These are phyloP conservation scores for Coemansia furcata DNA, from an alignment of 192 early-diverging fungal species.

Conservation along the genomic window DNA sequence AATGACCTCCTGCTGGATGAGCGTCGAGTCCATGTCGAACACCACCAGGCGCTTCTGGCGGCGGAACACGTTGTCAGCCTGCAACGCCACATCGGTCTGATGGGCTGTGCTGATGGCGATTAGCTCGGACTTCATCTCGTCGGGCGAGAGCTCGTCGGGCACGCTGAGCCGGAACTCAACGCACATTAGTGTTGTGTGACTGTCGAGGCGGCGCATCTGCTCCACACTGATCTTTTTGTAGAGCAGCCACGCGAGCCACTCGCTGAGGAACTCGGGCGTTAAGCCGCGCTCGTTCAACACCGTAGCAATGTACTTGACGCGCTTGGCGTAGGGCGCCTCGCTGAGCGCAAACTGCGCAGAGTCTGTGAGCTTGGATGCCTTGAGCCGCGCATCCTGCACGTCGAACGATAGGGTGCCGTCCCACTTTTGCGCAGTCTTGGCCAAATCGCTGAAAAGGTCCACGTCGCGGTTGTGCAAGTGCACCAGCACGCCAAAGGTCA, in stretches of 20 bases:
- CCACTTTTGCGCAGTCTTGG: conserved; percentile 75
- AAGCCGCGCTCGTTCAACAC: conserved; percentile 82
- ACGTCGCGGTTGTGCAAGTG: conserved; percentile 70
- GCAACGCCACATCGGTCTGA: conserved; percentile 82
- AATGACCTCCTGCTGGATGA: conserved; percentile 99
- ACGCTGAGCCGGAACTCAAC: conserved; percentile 85
- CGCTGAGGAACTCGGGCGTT: conserved; percentile 70
- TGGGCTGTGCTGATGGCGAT: conserved; percentile 69
- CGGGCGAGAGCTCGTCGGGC: conserved; percentile 63
- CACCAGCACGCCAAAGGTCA: conserved; percentile 90
- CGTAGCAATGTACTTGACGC: conserved; percentile 84
- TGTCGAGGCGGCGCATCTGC: conserved; percentile 79
- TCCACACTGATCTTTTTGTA: conserved; percentile 80
- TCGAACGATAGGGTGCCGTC: conserved; percentile 84
- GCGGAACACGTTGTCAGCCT: conserved; percentile 84
- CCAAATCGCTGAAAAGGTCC: conserved; percentile 75
- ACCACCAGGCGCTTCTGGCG: conserved; percentile 91
- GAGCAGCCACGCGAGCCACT: conserved; percentile 77
- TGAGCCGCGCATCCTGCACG: conserved; percentile 61
- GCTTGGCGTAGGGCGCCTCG: conserved; percentile 84
- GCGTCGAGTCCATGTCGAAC: conserved; percentile 99
- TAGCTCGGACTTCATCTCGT: conserved; percentile 65
- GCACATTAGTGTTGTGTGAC: conserved; percentile 62
- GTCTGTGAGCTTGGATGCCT: conserved; percentile 56
- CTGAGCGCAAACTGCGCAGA: conserved; percentile 52